A percentile compares a stretch with the other conserved stretches of the same genome.
These are phyloP conservation scores for Amniculicola lignicola DNA, from an alignment of 495 filamentous ascomycete genomes.

Conservation along the genomic window DNA sequence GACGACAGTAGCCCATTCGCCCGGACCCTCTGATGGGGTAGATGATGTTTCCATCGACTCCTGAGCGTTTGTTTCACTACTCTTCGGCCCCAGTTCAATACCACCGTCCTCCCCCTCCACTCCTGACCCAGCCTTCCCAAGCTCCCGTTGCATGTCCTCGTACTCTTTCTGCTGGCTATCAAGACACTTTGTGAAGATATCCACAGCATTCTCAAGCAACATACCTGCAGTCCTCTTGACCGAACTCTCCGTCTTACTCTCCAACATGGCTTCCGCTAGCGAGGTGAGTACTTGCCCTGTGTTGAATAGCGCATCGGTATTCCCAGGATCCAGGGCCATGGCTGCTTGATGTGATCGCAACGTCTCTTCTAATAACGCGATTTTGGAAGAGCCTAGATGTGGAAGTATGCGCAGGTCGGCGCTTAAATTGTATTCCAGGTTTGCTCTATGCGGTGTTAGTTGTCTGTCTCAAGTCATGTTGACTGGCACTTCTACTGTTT, in stretches of 20 bases:
- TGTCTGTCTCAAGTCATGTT: too few relatives aligned
- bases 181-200: conserved; percentile 62
- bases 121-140: conserved; percentile 28
- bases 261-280: conserved; percentile 57
- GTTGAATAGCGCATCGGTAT: conserved; percentile 67
- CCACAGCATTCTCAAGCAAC: conserved; percentile 59
- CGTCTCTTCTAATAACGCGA: conserved; percentile 54
- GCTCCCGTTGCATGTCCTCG: conserved; percentile 51
- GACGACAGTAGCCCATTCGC: conserved; percentile 61
- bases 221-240: conserved; percentile 37
- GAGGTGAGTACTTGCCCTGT: conserved; percentile 64
- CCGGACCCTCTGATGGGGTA: conserved; percentile 42
- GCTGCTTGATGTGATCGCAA: conserved; percentile 61
- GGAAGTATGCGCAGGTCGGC: conserved; percentile 57
- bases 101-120: conserved; percentile 41
- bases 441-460: conserved; percentile 43
- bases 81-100: conserved; percentile 17
- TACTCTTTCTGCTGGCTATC: conserved; percentile 56
- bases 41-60: conserved; percentile 35
- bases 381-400: conserved; percentile 51
- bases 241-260: conserved; percentile 46
- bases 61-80: conserved; percentile 3
- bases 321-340: conserved; percentile 55
- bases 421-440: conserved; percentile 63
- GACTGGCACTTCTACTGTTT: too few relatives aligned